phyloP scores from a whole-genome alignment of 2,329 filamentous ascomycete species.

The Fusarium armeniacum region DNA sequence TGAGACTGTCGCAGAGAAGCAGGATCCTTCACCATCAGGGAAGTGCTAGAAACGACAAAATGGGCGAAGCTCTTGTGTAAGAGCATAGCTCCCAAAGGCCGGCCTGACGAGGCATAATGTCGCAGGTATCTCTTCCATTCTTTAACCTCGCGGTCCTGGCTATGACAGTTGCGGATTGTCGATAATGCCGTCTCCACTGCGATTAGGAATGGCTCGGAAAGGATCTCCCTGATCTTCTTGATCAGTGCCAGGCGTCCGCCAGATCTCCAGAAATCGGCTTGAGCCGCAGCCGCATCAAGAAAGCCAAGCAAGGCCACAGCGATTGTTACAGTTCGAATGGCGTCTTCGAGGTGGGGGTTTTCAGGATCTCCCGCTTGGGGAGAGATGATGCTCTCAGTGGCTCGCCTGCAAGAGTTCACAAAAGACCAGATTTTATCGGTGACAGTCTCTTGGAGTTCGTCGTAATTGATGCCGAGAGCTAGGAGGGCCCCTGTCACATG shows the following conservation, averaged over 20 bases:
- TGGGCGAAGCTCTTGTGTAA: conserved; percentile 90
- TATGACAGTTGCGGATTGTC: conserved; percentile 84
- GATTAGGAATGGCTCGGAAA: conserved; percentile 88
- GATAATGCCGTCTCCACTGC: conserved; percentile 92
- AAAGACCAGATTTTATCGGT: conserved; percentile 78
- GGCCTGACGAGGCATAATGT: conserved; percentile 83
- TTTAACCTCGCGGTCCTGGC: conserved; percentile 73
- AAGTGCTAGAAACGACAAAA: conserved; percentile 83
- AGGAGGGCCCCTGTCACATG: conserved; percentile 85
- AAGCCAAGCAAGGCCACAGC: conserved; percentile 92
- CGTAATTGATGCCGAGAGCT: conserved; percentile 81
- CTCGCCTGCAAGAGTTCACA: conserved; percentile 76
- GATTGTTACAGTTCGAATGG: conserved; percentile 79
- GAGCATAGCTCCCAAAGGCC: conserved; percentile 91
- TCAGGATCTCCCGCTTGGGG: conserved; percentile 69
- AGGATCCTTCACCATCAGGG: conserved; percentile 76
- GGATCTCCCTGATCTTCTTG: conserved; percentile 76
- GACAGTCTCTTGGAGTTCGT: conserved; percentile 75
- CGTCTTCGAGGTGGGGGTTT: conserved; percentile 73
- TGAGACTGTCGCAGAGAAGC: conserved; percentile 71
- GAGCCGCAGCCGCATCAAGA: conserved; percentile 82
- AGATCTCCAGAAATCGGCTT: conserved; percentile 84
- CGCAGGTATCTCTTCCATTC: conserved; percentile 91
- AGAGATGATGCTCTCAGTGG: conserved; percentile 68
- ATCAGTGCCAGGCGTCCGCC: conserved; percentile 81